phyloP scores from a whole-genome alignment of 2,329 filamentous ascomycete species.

The Periconia sp. region DNA sequence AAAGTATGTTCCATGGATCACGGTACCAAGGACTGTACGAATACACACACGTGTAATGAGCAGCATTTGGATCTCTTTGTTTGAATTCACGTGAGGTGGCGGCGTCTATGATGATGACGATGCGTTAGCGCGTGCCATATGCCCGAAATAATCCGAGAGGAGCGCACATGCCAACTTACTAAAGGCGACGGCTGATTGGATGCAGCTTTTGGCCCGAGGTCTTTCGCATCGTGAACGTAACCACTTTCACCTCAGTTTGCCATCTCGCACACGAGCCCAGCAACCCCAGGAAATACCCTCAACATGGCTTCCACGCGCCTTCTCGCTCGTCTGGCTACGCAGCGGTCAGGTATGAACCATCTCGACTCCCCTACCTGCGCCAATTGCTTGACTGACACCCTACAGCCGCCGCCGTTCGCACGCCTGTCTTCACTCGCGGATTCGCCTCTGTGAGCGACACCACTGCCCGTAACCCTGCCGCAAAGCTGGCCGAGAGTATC shows the following conservation, averaged over 20 bases:
- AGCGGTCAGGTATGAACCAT: conserved; percentile 36
- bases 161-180: conserved; percentile 6
- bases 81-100: no score
- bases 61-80: no score
- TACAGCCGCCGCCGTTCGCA: conserved; percentile 22
- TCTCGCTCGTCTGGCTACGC: conserved; percentile 40
- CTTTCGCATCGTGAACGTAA: conserved; percentile 11
- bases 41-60: no score
- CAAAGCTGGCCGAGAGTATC: conserved; percentile 33
- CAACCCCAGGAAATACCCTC: conserved; percentile 28
- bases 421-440: conserved; percentile 40
- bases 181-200: conserved; percentile 4
- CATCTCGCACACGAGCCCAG: conserved; percentile 18
- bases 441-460: conserved; percentile 43
- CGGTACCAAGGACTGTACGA: no score
- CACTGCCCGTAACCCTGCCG: conserved; percentile 34
- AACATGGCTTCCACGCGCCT: conserved; percentile 43
- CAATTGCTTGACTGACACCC: not conserved
- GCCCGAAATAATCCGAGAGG: conserved; percentile 8
- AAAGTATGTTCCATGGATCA: no score
- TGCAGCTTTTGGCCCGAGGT: conserved; percentile 5
- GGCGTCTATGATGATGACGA: not conserved
- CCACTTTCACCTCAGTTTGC: conserved; percentile 8
- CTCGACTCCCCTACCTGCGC: conserved; percentile 6
- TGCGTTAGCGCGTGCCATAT: not conserved